Evolutionary conservation across 2,329 filamentous ascomycete genomes (phyloP).

Genomic region (Trematosphaeria pertusa): DNA sequence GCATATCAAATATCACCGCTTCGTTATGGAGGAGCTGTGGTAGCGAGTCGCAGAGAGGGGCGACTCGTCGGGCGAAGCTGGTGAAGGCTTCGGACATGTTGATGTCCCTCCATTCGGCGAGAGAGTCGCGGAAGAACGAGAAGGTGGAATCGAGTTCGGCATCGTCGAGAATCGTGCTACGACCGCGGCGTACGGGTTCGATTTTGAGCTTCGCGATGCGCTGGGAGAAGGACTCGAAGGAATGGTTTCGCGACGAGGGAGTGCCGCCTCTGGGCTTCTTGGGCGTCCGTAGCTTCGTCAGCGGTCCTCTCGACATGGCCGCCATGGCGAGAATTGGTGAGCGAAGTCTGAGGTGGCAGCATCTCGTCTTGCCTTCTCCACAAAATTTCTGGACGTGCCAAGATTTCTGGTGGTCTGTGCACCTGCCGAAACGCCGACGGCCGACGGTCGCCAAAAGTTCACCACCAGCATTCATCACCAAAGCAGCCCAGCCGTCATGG

Average conservation of each 20-base stretch:
- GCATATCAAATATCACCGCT: slow-evolving; percentile 78
- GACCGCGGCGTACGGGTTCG: slow-evolving; percentile 89
- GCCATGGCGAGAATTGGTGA: slow-evolving; percentile 45
- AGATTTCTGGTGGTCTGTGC: slow-evolving; percentile 22
- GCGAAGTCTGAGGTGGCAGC: slow-evolving; percentile 4
- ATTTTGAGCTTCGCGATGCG: slow-evolving; percentile 92
- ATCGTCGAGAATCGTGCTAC: slow-evolving; percentile 81
- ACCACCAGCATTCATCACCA: slow-evolving; percentile 21
- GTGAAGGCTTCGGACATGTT: slow-evolving; percentile 86
- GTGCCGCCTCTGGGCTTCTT: slow-evolving; percentile 74
- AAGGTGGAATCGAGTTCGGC: slow-evolving; percentile 76
- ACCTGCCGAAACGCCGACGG: slow-evolving; percentile 10
- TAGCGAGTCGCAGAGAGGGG: slow-evolving; percentile 84
- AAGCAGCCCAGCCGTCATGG: slow-evolving; percentile 50
- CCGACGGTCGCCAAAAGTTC: slow-evolving; percentile 17
- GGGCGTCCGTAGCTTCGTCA: slow-evolving; percentile 56
- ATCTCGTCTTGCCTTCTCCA: slow-evolving; percentile 20
- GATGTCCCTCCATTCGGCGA: slow-evolving; percentile 90
- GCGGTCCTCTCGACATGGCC: slow-evolving; percentile 49
- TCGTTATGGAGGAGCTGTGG: slow-evolving; percentile 92
- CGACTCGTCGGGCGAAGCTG: slow-evolving; percentile 75
- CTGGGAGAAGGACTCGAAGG: slow-evolving; percentile 89
- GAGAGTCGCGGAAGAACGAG: slow-evolving; percentile 84
- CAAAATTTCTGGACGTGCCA: slow-evolving; percentile 37
- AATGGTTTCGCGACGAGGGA: slow-evolving; percentile 79